phyloP scores from a whole-genome alignment of 2,329 filamentous ascomycete genomes.

The Fusarium globosum region DNA sequence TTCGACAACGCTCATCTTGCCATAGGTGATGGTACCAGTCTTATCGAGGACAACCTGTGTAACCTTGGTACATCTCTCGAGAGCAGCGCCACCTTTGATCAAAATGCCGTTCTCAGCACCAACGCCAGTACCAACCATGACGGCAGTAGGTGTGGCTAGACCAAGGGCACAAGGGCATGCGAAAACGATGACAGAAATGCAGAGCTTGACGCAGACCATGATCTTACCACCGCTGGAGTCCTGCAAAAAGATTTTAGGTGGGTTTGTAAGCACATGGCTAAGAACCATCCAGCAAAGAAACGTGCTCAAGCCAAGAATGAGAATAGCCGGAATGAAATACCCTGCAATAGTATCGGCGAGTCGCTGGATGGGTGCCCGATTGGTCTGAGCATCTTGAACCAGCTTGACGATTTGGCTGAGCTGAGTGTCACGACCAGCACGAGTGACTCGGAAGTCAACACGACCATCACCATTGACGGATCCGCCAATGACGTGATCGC shows the following conservation, averaged over 20 bases:
- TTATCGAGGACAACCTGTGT: conserved; percentile 94
- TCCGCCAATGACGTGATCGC: conserved; percentile 84
- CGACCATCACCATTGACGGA: conserved; percentile 95
- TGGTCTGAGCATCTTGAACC: conserved; percentile 97
- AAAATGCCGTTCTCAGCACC: conserved; percentile 96
- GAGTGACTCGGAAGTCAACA: conserved; percentile 90
- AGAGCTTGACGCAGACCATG: conserved; percentile 97
- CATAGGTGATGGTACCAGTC: conserved; percentile 93
- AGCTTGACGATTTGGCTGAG: conserved; percentile 97
- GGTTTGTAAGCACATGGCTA: conserved; percentile 83
- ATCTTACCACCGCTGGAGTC: conserved; percentile 87
- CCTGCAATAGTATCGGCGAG: conserved; percentile 92
- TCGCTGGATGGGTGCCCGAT: conserved; percentile 91
- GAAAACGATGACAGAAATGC: conserved; percentile 98
- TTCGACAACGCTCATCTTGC: conserved; percentile 92
- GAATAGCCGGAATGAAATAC: conserved; percentile 92
- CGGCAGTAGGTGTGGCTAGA: conserved; percentile 92
- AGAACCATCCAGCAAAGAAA: conserved; percentile 96
- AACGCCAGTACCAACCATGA: conserved; percentile 99
- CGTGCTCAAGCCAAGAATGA: conserved; percentile 83
- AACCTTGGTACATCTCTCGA: conserved; percentile 91
- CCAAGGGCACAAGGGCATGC: conserved; percentile 98
- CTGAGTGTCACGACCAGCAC: conserved; percentile 94
- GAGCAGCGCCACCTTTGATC: conserved; percentile 94
- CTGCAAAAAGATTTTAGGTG: conserved; percentile 88